These are phyloP conservation scores for Nitzschia sp. DNA, from an alignment of 108 stramenopile genomes.

Conservation along the genomic window DNA sequence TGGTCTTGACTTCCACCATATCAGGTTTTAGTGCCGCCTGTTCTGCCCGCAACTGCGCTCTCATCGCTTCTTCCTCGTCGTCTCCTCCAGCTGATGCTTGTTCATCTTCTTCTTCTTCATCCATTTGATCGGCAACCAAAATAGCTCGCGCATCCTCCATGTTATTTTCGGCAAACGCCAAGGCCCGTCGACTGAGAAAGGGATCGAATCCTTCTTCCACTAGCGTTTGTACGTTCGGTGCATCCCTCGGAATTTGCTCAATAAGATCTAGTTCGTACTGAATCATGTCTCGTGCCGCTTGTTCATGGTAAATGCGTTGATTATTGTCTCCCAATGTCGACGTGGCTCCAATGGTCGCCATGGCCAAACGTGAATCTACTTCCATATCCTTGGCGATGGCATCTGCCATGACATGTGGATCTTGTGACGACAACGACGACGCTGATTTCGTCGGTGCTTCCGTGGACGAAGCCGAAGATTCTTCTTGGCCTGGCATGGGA, in stretches of 20 bases:
- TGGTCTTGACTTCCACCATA: conserved; percentile 61
- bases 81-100: conserved; percentile 24
- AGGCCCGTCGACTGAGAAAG: conserved; percentile 66
- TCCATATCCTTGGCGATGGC: conserved; percentile 59
- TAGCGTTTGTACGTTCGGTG: conserved; percentile 56
- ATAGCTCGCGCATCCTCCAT: conserved; percentile 85
- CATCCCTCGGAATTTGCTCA: conserved; percentile 57
- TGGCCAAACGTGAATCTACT: conserved; percentile 59
- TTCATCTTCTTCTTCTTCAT: conserved; percentile 62
- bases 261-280: conserved; percentile 73
- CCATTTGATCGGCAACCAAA: conserved; percentile 78
- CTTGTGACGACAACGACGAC: not conserved
- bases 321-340: conserved; percentile 29
- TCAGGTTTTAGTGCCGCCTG: conserved; percentile 20
- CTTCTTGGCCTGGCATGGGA: conserved; percentile 38
- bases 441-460: not conserved
- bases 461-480: too few relatives aligned
- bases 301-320: conserved; percentile 49
- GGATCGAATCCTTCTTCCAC: conserved; percentile 68
- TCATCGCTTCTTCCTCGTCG: conserved; percentile 26
- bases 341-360: conserved; percentile 79
- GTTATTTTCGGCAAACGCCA: conserved; percentile 81
- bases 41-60: conserved; percentile 15
- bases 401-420: conserved; percentile 50
- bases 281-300: conserved; percentile 70